phyloP scores from a whole-genome alignment of 371 early-diverging fungal genomes.

The Capillidium heterosporum region DNA sequence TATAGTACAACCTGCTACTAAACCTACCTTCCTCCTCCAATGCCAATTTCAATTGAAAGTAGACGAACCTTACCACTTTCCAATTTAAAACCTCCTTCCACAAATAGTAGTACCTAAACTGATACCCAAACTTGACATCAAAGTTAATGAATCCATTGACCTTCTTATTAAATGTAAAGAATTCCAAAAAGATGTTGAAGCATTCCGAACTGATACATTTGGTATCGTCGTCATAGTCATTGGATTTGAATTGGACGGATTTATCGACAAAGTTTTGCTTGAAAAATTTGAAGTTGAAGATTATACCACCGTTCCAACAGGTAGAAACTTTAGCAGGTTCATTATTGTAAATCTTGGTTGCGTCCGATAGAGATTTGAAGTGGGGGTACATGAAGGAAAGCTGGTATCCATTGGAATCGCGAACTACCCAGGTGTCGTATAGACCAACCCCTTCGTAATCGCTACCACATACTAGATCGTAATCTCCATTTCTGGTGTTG shows the following conservation, averaged over 20 bases:
- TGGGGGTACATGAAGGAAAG: neutral
- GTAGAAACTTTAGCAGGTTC: neutral
- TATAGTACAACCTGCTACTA: too few species aligned
- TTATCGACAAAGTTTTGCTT: neutral
- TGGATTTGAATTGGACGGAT: neutral
- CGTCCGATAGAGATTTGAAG: neutral
- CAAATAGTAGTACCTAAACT: neutral
- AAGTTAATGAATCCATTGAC: neutral
- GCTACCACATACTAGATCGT: neutral
- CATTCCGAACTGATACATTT: neutral
- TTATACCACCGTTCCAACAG: neutral
- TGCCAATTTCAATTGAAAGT: too few species aligned
- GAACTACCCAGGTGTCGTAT: neutral
- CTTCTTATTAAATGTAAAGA: neutral
- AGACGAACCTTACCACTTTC: neutral
- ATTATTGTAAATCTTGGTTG: too few species aligned
- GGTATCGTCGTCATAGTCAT: neutral
- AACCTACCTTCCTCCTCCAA: too few species aligned
- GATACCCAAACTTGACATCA: neutral
- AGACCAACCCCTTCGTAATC: neutral
- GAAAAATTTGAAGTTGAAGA: neutral
- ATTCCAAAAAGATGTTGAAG: neutral
- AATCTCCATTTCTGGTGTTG: neutral
- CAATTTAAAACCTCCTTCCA: conserved; percentile 1
- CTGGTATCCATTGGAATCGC: neutral